These are phyloP conservation scores for Nymphaea thermarum DNA, from an alignment of 164 flowering plant species.

Conservation along the genomic window DNA sequence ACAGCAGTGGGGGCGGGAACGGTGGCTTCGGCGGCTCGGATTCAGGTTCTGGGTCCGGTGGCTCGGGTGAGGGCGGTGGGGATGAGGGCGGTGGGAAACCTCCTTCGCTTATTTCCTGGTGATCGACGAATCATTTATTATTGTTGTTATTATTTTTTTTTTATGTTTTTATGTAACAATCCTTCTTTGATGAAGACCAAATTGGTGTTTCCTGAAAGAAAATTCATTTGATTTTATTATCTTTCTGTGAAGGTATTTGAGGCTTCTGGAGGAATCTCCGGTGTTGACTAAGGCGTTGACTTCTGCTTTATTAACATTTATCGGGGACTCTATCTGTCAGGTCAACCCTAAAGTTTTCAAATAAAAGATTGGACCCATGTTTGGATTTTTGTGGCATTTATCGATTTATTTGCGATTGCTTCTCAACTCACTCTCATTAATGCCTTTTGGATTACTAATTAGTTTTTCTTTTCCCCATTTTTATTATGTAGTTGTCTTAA, in stretches of 20 bases:
- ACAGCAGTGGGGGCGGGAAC: neutral
- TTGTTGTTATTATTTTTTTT: too few species aligned
- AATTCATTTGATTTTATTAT: neutral
- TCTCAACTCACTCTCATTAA: too few species aligned
- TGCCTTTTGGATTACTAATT: too few species aligned
- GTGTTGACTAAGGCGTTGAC: conserved; percentile 74
- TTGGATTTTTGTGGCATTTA: too few species aligned
- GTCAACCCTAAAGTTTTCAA: conserved; percentile 16
- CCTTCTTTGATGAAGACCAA: too few species aligned
- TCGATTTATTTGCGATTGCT: too few species aligned
- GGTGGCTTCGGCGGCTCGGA: neutral
- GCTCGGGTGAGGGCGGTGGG: neutral
- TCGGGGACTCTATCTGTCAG: conserved; percentile 84
- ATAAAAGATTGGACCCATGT: too few species aligned
- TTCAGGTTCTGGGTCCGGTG: neutral
- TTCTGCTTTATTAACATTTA: conserved; percentile 55
- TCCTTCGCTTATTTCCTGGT: neutral
- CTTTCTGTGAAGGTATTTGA: conserved; percentile 50
- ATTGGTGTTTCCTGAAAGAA: neutral
- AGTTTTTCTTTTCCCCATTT: too few species aligned
- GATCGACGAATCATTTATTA: neutral
- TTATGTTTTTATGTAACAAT: too few species aligned
- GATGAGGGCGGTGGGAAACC: neutral
- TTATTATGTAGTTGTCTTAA: too few species aligned
- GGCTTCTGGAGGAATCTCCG: conserved; percentile 54